Percentiles rank a stretch among this genome's conserved stretches.
Evolutionary conservation across 257 asterid genomes (phyloP).

Genomic region (Solanum rostratum): DNA sequence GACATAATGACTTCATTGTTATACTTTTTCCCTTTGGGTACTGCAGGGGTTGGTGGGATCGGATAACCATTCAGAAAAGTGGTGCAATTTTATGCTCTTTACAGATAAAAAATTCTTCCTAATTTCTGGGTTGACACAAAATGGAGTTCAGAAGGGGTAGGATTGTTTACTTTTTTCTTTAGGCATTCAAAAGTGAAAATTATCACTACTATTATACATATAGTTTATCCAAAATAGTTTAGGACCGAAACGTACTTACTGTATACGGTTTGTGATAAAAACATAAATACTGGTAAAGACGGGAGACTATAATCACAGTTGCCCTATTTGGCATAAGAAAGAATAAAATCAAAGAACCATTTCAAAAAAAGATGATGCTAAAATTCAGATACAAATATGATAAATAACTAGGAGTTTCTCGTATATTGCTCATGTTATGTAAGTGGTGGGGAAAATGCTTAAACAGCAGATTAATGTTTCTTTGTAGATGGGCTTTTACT

Average conservation of each 20-base stretch:
- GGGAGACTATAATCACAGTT: not conserved
- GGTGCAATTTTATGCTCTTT: not conserved
- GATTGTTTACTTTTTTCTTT: not conserved
- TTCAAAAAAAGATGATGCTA: not conserved
- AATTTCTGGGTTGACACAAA: not conserved
- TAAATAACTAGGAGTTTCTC: not conserved
- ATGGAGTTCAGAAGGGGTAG: not conserved
- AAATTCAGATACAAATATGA: not conserved
- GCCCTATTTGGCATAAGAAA: not conserved
- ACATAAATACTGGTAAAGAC: not conserved
- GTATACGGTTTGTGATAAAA: not conserved
- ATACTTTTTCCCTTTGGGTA: not conserved
- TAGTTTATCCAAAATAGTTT: not conserved
- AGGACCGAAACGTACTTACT: not conserved
- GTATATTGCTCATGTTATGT: not conserved
- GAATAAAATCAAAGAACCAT: not conserved
- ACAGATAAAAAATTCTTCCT: not conserved
- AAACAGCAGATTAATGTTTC: not conserved
- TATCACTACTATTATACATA: not conserved
- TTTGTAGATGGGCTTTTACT: not conserved
- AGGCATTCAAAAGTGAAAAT: not conserved
- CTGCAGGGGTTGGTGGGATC: not conserved
- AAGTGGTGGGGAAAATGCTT: not conserved
- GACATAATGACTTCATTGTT: not conserved
- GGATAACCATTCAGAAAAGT: not conserved